Evolutionary conservation across 208 protist species (phyloP).

Genomic region (Crithidia acanthocephali): DNA sequence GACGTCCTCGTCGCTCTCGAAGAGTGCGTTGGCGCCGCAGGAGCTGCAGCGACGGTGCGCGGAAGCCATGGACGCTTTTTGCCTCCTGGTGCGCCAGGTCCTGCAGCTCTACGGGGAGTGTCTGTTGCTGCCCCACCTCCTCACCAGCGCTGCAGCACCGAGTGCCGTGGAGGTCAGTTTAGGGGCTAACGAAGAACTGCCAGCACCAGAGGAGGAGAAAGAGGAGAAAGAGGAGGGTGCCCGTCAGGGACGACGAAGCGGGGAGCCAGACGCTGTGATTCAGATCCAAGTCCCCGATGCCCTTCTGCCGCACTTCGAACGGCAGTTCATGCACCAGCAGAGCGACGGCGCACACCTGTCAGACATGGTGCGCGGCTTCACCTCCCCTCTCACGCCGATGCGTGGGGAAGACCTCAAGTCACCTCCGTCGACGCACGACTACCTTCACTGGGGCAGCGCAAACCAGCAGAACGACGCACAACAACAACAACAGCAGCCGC

Average conservation of each 20-base stretch:
- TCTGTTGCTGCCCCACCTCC: conserved; percentile 36
- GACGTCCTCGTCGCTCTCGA: neutral
- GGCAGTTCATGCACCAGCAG: too few relatives aligned
- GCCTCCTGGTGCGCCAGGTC: conserved; percentile 5
- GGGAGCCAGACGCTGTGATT: too few relatives aligned
- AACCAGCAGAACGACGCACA: neutral
- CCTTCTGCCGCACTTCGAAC: too few relatives aligned
- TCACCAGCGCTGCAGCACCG: neutral
- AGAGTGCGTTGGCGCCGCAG: neutral
- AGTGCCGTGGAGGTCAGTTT: neutral
- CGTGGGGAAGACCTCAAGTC: neutral
- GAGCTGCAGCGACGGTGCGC: neutral
- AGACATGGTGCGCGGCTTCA: neutral
- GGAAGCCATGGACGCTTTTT: neutral
- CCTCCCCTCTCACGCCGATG: neutral
- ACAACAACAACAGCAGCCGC: neutral
- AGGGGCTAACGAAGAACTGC: neutral
- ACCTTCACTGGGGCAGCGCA: neutral
- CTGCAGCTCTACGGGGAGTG: conserved; percentile 25
- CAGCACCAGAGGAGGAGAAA: neutral
- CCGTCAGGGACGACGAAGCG: too few relatives aligned
- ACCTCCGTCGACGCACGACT: neutral
- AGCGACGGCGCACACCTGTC: too few relatives aligned
- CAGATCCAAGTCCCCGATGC: too few relatives aligned
- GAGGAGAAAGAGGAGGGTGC: neutral